Evolutionary conservation across 2,329 filamentous ascomycete genomes (phyloP), one percentile per base, ranked within the genome.

Genomic region (Leptosphaerulina australis): DNA sequence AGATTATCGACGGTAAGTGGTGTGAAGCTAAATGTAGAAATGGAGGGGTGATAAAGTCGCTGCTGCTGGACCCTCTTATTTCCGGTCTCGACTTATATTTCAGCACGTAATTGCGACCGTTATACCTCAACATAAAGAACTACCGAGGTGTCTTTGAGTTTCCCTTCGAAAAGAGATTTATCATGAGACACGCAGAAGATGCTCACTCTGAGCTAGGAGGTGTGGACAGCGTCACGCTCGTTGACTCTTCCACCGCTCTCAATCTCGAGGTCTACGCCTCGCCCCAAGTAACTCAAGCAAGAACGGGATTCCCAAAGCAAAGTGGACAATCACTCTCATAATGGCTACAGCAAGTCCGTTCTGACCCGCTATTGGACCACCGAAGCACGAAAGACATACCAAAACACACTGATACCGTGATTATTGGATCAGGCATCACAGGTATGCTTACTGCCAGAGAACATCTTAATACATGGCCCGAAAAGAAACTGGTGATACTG

Each of bases 391-490:
- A 59, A 8, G 41, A 59, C 1, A 45, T 74, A 8, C 70, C 72
- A 12, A 6, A 41, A 2, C 49, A 60, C 14, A 62, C 58, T 21
- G 66, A 74, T 49, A 70, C 69, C 31, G 53, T 74, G 9, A 59
- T 74, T 12, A 64, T 74, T 21, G 70, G 72, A 5, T 68, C 66
- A 7, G 71, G 72, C 18, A 55, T 67, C 22, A 63, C 55, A 6
- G 61, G 61, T 1, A 60, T 62, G 7, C 39, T 64, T 0, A 46
- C 63, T 9, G 50, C 63, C 2, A 61, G 56, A 26, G 62, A 64
- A 8, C 63, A 61, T 38, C 50, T 65, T 11, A 46, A 56, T 15
- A 59, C 56, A 10, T 62, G 53, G 44, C 63, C 63, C 2, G 25
- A 39, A 1, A 62, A 55, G 34, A 60, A 20, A 10, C 46, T 67